Conservation (phyloP, 1,139 yeast species). For the Scheffersomyces segobiensis region DNA sequence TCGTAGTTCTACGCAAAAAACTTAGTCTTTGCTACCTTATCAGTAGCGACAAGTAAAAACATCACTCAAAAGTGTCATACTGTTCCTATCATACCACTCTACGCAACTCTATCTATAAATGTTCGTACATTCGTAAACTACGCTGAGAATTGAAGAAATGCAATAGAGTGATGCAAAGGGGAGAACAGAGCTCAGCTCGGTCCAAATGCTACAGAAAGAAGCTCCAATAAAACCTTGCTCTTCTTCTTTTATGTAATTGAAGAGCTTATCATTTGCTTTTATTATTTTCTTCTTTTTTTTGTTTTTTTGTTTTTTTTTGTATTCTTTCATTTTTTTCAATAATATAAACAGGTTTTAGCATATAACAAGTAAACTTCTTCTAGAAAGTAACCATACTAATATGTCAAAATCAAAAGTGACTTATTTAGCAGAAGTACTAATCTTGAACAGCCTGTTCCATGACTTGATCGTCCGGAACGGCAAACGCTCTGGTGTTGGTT, state of each 20-base stretch:
- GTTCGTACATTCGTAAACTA: not conserved
- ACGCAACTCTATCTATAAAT: not conserved
- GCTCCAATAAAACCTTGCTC: not conserved
- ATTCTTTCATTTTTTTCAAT: not conserved
- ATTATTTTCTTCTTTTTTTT: not conserved
- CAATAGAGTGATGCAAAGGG: not conserved
- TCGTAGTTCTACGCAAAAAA: too few relatives aligned
- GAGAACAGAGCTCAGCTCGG: not conserved
- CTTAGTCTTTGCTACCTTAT: not conserved
- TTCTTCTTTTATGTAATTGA: not conserved
- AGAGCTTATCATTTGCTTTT: not conserved
- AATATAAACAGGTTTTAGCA: not conserved
- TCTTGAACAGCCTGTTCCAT: constrained; percentile 67
- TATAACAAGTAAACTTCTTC: not conserved
- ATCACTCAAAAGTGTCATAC: too few relatives aligned
- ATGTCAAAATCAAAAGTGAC: not conserved
- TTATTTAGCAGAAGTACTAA: constrained; percentile 6
- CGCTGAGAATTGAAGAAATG: not conserved
- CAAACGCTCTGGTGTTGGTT: constrained; percentile 66
- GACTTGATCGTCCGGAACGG: constrained; percentile 74
- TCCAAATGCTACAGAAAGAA: not conserved
- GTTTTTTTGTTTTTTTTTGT: not conserved
- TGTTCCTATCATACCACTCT: not conserved
- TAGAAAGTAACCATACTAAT: not conserved
- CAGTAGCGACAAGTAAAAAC: not conserved